These are phyloP conservation scores for Dillenia suffruticosa DNA, from an alignment of 164 flowering plant species.

Conservation along the genomic window DNA sequence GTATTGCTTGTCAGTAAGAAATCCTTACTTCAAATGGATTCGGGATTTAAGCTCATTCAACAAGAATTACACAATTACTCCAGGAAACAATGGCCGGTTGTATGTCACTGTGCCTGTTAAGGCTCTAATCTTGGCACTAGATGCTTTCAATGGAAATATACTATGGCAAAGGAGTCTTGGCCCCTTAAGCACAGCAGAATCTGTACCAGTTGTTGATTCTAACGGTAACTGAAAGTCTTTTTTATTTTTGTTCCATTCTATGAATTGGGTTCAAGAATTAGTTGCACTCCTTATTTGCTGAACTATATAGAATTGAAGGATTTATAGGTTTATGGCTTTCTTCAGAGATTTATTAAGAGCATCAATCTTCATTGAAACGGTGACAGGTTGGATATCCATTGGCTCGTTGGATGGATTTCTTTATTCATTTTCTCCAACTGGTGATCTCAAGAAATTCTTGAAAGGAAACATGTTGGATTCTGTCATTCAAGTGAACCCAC, in stretches of 20 bases:
- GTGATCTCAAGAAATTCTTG: conserved; percentile 52
- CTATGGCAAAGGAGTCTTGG: conserved; percentile 71
- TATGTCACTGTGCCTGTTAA: conserved; percentile 56
- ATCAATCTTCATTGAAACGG: too few species aligned
- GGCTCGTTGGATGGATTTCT: conserved; percentile 88
- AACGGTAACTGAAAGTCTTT: conserved; percentile 42
- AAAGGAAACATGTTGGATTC: conserved; percentile 29
- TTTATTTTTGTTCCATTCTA: too few species aligned
- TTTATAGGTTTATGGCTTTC: background rate
- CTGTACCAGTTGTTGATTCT: conserved; percentile 64
- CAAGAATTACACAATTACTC: conserved; percentile 37
- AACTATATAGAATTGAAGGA: background rate
- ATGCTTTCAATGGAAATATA: conserved; percentile 58
- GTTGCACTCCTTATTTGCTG: too few species aligned
- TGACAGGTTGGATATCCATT: conserved; percentile 77
- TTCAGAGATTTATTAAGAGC: too few species aligned
- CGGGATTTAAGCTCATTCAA: conserved; percentile 69
- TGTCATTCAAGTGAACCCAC: conserved; percentile 72
- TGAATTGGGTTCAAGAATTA: too few species aligned
- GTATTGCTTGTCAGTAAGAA: conserved; percentile 55
- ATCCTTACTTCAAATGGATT: conserved; percentile 76
- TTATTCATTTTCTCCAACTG: conserved; percentile 74
- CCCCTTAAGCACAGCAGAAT: conserved; percentile 51
- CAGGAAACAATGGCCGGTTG: conserved; percentile 80
- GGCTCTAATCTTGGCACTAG: conserved; percentile 58